Evolutionary conservation across 73 alveolate species (phyloP).

Genomic region (Urostyla sp.): DNA sequence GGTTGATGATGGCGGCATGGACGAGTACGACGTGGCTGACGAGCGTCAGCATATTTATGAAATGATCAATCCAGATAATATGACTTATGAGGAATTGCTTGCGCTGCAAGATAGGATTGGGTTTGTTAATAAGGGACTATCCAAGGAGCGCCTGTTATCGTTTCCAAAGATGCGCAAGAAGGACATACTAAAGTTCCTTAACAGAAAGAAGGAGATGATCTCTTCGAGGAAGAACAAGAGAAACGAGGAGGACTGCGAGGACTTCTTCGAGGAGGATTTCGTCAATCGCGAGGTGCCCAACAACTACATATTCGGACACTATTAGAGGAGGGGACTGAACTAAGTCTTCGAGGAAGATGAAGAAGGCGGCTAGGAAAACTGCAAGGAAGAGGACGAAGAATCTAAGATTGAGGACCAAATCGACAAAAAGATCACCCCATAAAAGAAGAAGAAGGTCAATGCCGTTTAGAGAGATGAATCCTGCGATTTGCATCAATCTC

Average conservation of each 20-base stretch:
- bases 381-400: constrained; percentile 55
- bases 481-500: constrained; percentile 10
- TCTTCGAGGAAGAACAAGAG: background rate
- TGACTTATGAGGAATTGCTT: constrained; percentile 87
- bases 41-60: constrained; percentile 44
- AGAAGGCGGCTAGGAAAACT: constrained; percentile 48
- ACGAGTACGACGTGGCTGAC: constrained; percentile 60
- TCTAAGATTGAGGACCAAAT: constrained; percentile 20
- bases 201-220: constrained; percentile 20
- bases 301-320: too few species aligned
- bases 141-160: constrained; percentile 60
- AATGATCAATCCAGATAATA: constrained; percentile 66
- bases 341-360: too few species aligned
- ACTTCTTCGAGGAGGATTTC: background rate
- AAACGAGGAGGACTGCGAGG: background rate
- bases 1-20: constrained; percentile 58
- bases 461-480: background rate
- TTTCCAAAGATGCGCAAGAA: constrained; percentile 61
- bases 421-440: background rate
- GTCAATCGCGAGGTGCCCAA: background rate
- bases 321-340: background rate
- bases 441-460: background rate
- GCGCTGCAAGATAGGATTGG: constrained; percentile 83
- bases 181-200: constrained; percentile 49
- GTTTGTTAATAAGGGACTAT: constrained; percentile 76